Evolutionary conservation across 306 rosid genomes (phyloP).

Genomic region (Vicia sativa): DNA sequence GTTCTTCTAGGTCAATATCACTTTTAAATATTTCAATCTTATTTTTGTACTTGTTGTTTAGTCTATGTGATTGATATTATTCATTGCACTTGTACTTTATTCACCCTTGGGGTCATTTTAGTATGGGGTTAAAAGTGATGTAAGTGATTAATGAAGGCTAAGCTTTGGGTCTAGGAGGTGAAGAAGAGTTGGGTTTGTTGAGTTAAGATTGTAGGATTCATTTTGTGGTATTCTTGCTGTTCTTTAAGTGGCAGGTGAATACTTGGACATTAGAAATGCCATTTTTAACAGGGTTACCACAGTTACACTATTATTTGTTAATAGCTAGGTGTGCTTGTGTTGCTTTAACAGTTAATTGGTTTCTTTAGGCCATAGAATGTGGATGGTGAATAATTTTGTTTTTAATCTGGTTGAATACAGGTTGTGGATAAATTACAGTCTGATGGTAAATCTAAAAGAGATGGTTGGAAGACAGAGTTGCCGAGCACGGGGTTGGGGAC

Average conservation of each 20-base stretch:
- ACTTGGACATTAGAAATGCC: background rate
- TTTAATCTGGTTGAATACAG: slow-evolving; percentile 49
- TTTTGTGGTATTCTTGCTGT: background rate
- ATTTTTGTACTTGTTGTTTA: slow-evolving; percentile 3
- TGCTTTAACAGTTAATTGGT: slow-evolving; percentile 14
- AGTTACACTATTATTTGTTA: slow-evolving; percentile 3
- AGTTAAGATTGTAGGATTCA: background rate
- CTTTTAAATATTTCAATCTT: background rate
- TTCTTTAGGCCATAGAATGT: slow-evolving; percentile 15
- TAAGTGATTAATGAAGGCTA: background rate
- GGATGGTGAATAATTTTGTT: slow-evolving; percentile 28
- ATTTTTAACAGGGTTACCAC: background rate
- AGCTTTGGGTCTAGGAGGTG: background rate
- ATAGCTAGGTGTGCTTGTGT: background rate
- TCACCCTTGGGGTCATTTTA: background rate
- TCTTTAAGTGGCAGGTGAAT: background rate
- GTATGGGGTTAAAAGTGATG: background rate
- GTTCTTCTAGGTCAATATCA: background rate
- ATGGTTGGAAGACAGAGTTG: slow-evolving; percentile 74
- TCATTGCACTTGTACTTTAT: background rate
- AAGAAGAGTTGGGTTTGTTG: background rate
- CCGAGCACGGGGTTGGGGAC: slow-evolving; percentile 68
- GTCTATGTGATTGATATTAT: slow-evolving; percentile 6
- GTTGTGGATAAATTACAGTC: slow-evolving; percentile 84
- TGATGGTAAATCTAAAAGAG: slow-evolving; percentile 71